These are phyloP conservation scores for Schizophyllum commune DNA, from an alignment of 1,284 basidiomycete species.

Conservation along the genomic window DNA sequence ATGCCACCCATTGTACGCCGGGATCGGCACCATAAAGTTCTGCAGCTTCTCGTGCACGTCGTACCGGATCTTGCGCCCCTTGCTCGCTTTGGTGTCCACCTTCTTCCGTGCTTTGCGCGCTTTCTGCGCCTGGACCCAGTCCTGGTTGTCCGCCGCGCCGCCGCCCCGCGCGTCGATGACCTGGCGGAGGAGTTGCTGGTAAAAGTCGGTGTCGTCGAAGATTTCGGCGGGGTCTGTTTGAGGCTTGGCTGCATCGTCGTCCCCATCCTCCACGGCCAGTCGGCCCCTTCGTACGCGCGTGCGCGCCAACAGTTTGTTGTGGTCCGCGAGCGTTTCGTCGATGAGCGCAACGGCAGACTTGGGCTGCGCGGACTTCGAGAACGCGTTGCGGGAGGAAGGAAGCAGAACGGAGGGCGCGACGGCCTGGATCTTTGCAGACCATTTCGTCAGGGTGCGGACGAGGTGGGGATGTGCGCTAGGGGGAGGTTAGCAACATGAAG, in stretches of 20 bases:
- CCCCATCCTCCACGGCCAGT: conserved; percentile 30
- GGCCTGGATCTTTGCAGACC: conserved; percentile 90
- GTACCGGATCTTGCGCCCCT: conserved; percentile 83
- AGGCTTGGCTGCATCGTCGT: conserved; percentile 21
- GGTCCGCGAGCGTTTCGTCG: conserved; percentile 58
- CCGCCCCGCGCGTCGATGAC: conserved; percentile 69
- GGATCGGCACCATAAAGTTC: conserved; percentile 90
- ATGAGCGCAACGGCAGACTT: conserved; percentile 65
- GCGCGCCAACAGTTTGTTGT: conserved; percentile 46
- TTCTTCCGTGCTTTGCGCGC: conserved; percentile 69
- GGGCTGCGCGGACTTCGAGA: conserved; percentile 40
- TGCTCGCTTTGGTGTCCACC: conserved; percentile 91
- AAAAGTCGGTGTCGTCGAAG: conserved; percentile 89
- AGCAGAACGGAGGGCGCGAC: conserved; percentile 73
- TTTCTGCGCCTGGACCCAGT: conserved; percentile 62
- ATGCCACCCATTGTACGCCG: conserved; percentile 66
- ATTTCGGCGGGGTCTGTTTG: conserved; percentile 42
- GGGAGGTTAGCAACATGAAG: conserved; percentile 7
- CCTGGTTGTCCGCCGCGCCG: conserved; percentile 31
- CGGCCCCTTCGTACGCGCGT: conserved; percentile 45
- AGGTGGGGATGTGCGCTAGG: conserved; percentile 60
- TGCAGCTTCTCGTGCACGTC: conserved; percentile 90
- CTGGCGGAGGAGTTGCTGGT: conserved; percentile 82
- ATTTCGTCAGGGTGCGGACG: conserved; percentile 76
- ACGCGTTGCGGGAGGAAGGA: conserved; percentile 59